Evolutionary conservation across 208 protist genomes (phyloP), one percentile per base, ranked within the genome.

Genomic region (Leishmania tropica): DNA sequence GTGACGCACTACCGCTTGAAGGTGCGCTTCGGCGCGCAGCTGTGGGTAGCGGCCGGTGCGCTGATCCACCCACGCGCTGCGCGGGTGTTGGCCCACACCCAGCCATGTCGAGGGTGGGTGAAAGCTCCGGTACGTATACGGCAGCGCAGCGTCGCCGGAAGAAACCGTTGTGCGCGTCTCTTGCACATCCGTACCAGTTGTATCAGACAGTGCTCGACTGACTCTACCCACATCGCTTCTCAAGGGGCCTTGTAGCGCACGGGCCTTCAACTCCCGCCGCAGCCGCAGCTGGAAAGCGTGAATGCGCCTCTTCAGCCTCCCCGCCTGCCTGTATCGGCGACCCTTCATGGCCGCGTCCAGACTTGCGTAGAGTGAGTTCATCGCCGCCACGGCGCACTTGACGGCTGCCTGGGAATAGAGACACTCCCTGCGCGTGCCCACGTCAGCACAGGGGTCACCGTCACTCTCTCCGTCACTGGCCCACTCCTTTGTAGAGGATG

Each of bases 21-120:
- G 74, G 15, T 11, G 51, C 5, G 28, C 67, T 3, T n/a, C 51
- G 8, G 67, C 17, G 45, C 90, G 75, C 31, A 37, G 24, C 5
- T 48, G 71, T 54, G 90, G 88, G 73, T 94, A 88, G 53, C 87
- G 86, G 35, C 87, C 83, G 67, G 81, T 92, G 58, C 90, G 88
- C 42, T 75, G 74, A 81, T 94, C 90, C 51, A 93, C 81, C 67
- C 56, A 70, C 24, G 68, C 68, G 28, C 82, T 72, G 58, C 62
- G 84, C 8, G 86, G 85, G 78, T 91, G 90, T 35, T 56, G 72
- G 11, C 90, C 90, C 47, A 91, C 68, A 17, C 88, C 85, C 53
- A 93, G 78, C 75, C 78, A 83, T 31, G 81, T 83, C 8, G 85
- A 81, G 45, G 88, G 75, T 11, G 89, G 89, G 76, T 89, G 85